Conservation (phyloP, 2,329 filamentous ascomycete genomes). For the Neobulgaria alba region DNA sequence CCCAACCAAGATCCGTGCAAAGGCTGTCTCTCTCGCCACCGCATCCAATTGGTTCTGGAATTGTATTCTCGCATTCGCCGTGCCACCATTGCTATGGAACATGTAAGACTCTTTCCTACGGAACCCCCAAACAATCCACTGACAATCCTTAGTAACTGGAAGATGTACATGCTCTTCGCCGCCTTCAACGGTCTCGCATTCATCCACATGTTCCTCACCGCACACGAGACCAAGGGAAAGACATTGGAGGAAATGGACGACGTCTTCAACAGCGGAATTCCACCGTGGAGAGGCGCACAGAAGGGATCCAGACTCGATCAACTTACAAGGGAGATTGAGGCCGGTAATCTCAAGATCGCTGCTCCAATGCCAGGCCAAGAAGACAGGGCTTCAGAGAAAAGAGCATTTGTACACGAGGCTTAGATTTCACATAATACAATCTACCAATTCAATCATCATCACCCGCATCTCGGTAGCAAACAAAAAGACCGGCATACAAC, state of each 20-base stretch:
- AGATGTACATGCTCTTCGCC: constrained; percentile 68
- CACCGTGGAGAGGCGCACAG: constrained; percentile 45
- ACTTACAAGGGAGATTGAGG: constrained; percentile 40
- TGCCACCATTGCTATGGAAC: constrained; percentile 41
- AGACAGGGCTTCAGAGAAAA: no score
- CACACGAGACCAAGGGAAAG: constrained; percentile 63
- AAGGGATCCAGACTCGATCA: constrained; percentile 38
- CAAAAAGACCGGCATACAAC: no score
- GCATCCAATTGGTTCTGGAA: constrained; percentile 71
- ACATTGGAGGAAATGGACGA: constrained; percentile 70
- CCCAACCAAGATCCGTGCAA: constrained; percentile 60
- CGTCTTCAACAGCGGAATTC: constrained; percentile 54
- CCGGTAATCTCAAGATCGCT: constrained; percentile 22
- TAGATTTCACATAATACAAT: no score
- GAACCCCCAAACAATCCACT: background rate
- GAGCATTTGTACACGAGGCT: no score
- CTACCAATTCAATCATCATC: no score
- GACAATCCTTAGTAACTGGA: constrained; percentile 36
- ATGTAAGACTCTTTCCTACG: constrained; percentile 31
- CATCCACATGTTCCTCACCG: constrained; percentile 58
- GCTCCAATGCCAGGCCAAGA: no score
- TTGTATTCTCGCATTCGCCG: constrained; percentile 50
- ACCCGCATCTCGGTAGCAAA: no score
- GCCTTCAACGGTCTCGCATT: constrained; percentile 61
- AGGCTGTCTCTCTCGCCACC: constrained; percentile 65